phyloP scores from a whole-genome alignment of 441 rosid genomes.

The Bocquillonia castaneifolia region DNA sequence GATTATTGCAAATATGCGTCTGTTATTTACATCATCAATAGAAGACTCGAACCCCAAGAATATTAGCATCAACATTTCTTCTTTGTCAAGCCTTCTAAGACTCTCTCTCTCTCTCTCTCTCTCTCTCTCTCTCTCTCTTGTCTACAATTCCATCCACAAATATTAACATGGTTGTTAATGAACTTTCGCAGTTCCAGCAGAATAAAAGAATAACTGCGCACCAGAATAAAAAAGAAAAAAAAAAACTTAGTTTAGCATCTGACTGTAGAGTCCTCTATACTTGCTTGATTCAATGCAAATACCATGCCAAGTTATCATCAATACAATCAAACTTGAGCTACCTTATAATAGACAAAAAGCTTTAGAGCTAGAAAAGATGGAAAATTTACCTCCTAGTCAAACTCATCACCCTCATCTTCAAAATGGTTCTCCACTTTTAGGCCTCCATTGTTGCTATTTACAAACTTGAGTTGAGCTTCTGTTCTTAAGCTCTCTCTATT shows the following conservation, averaged over 20 bases:
- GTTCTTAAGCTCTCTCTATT: constrained; percentile 39
- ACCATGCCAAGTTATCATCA: neutral
- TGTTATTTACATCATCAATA: constrained; percentile 34
- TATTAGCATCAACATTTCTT: constrained; percentile 29
- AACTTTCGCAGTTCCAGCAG: constrained; percentile 28
- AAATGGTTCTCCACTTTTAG: constrained; percentile 44
- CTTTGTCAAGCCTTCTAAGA: constrained; percentile 20
- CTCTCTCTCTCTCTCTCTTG: constrained; percentile 15
- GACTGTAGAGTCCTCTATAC: neutral
- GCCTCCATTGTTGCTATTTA: constrained; percentile 44
- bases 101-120: constrained; percentile 6
- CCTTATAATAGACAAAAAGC: neutral
- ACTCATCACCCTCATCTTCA: constrained; percentile 50
- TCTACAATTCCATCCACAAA: constrained; percentile 31
- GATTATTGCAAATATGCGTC: constrained; percentile 21
- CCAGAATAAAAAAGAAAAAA: constrained; percentile 30
- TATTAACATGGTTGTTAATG: constrained; percentile 37
- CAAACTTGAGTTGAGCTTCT: constrained; percentile 48
- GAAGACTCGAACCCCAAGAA: constrained; percentile 22
- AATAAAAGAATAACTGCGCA: constrained; percentile 42
- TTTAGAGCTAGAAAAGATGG: constrained; percentile 3
- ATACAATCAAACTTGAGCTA: neutral
- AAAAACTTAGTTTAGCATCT: neutral
- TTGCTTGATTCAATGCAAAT: neutral
- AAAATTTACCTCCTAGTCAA: constrained; percentile 50